Base-by-base conservation (phyloP, 352 stramenopile species). In the Globisporangium ultimum region DNA sequence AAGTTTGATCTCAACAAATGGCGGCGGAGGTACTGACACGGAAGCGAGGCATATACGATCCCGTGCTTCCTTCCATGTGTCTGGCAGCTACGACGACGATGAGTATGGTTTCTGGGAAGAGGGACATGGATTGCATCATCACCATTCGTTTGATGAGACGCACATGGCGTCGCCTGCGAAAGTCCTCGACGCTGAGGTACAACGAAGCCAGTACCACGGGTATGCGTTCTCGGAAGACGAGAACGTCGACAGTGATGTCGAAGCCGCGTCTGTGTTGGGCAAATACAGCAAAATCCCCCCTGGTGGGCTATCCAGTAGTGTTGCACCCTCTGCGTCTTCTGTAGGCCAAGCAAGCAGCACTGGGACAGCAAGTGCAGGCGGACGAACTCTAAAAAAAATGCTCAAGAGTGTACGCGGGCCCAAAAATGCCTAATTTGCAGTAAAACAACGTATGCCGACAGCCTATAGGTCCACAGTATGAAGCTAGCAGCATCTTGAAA, bases 191-290 rank as follows among this genome's bases (percentile, higher is more conserved):
- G 53, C 41, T 12, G 64, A 61, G 13, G 43, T 28, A 0, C 41
- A 55, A 17, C 61, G 61, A 2, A 63, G 71, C 9, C 60, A 79
- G 48, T 92, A 92, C 55, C 80, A 88, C 56, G 83, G 83, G 10
- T 92, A 92, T 48, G 83, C 83, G 2, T 92, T 92, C 60, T 90
- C 83, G 7, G 78, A 92, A 58, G 77, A 90, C 22, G 83, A 92
- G 32, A 83, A 88, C 43, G 71, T 87, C 8, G 76, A 90, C 51
- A 89, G 77, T 47, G 78, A 87, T 24, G 69, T 88, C 0, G 79
- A 88, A 54, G 68, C 68, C 59, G 70, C 71, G n/a, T 70, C 57
- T 3, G 46, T 48, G 36, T 63, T 45, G 36, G n/a, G 72, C 54
- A 48, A 75, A 46, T 22, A 67, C 61, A 40, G 38, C 50, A 38